Conservation (phyloP, 2,329 filamentous ascomycete genomes). For the Gnomoniopsis sp. region DNA sequence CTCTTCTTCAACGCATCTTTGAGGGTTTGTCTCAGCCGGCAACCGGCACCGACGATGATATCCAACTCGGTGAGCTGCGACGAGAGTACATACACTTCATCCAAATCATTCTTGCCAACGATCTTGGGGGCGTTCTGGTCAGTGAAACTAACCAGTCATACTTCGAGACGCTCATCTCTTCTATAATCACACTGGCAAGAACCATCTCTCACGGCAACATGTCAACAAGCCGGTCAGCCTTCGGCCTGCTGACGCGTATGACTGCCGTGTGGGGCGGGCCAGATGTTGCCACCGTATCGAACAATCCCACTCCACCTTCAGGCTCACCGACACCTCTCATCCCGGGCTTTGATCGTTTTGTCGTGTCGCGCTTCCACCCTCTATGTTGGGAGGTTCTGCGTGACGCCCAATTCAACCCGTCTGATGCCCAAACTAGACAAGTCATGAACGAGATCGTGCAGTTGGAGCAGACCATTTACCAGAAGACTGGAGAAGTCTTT, state of each 20-base stretch:
- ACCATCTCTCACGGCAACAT: constrained; percentile 63
- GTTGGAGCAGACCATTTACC: constrained; percentile 84
- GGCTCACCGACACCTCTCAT: constrained; percentile 57
- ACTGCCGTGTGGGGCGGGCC: constrained; percentile 86
- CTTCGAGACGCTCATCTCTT: constrained; percentile 83
- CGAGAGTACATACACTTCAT: constrained; percentile 95
- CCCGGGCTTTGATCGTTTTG: constrained; percentile 87
- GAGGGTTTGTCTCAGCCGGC: constrained; percentile 78
- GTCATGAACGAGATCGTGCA: constrained; percentile 84
- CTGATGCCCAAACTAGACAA: constrained; percentile 83
- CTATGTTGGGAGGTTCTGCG: constrained; percentile 86
- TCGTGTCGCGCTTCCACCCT: constrained; percentile 83
- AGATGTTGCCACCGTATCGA: constrained; percentile 60
- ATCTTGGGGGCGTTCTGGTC: constrained; percentile 82
- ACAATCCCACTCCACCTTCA: constrained; percentile 47
- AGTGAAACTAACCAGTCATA: constrained; percentile 85
- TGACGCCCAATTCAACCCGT: constrained; percentile 74
- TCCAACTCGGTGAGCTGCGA: constrained; percentile 86
- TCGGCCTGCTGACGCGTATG: constrained; percentile 80
- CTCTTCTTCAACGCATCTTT: constrained; percentile 87
- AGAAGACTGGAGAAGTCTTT: constrained; percentile 83
- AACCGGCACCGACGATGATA: constrained; percentile 91
- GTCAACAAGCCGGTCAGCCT: constrained; percentile 65
- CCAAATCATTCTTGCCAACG: constrained; percentile 84
- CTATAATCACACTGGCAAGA: constrained; percentile 79